Conservation (phyloP, 768 basidiomycete species). For the Trametes villosa region DNA sequence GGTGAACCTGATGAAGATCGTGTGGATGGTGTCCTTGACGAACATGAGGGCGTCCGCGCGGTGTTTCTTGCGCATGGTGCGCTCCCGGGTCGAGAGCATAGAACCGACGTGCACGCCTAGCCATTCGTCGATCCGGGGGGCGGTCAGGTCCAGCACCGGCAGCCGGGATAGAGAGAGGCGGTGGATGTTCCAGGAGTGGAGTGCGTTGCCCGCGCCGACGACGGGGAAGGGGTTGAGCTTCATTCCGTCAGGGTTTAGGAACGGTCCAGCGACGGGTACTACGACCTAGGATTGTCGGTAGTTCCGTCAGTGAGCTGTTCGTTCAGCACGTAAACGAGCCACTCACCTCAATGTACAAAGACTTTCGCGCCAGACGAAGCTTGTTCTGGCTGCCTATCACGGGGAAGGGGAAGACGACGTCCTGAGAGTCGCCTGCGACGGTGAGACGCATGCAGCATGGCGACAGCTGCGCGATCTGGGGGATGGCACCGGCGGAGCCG, state of each 20-base stretch:
- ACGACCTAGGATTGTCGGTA: slow-evolving; percentile 39
- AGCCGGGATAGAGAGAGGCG: slow-evolving; percentile 41
- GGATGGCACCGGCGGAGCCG: slow-evolving; percentile 13
- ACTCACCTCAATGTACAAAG: slow-evolving; percentile 49
- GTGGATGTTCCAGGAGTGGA: slow-evolving; percentile 43
- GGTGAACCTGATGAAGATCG: slow-evolving; percentile 32
- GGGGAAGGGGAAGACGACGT: slow-evolving; percentile 49
- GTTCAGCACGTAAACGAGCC: not conserved
- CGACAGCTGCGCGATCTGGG: slow-evolving; percentile 32
- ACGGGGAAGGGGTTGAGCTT: slow-evolving; percentile 36
- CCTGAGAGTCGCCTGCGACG: slow-evolving; percentile 32
- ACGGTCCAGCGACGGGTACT: slow-evolving; percentile 25
- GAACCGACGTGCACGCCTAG: slow-evolving; percentile 36
- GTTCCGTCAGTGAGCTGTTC: not conserved
- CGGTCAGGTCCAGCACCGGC: slow-evolving; percentile 36
- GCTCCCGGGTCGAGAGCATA: slow-evolving; percentile 41
- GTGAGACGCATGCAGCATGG: slow-evolving; percentile 39
- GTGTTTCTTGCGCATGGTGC: slow-evolving; percentile 28
- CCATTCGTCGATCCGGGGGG: slow-evolving; percentile 33
- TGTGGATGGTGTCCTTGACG: slow-evolving; percentile 40
- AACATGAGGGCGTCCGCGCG: slow-evolving; percentile 34
- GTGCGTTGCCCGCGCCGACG: slow-evolving; percentile 7
- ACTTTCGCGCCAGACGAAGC: slow-evolving; percentile 57
- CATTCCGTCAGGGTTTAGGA: slow-evolving; percentile 26
- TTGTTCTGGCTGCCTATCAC: slow-evolving; percentile 42